Evolutionary conservation across 2,329 filamentous ascomycete genomes (phyloP), one percentile per base, ranked within the genome.

Genomic region (Fusarium albidum): DNA sequence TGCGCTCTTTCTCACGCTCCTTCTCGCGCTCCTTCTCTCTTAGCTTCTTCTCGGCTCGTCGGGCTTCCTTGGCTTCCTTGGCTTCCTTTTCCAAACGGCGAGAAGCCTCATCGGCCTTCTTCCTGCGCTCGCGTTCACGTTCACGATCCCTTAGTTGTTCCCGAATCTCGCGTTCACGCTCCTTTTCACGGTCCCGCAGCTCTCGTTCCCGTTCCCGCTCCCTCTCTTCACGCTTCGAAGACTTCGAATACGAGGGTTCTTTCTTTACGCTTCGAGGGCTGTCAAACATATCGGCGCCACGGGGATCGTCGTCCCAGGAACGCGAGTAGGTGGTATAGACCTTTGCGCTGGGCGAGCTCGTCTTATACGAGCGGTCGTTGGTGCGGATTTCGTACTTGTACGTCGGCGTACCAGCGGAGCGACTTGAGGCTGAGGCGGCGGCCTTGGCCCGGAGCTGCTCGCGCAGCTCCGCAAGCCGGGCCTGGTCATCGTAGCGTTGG

Each of bases 401-500:
- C 28, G 64, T 68, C 21, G 69, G 49, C 11, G 79, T 70, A 15
- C 77, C 71, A 35, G 57, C 77, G 76, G n/a, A 47, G 45, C 58
- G 54, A 52, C 49, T 47, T 38, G 78, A 71, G 7, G 75, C 75
- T 1, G 80, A 76, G 4, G 73, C 71, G 52, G 77, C 77, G 55
- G 75, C 66, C 65, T 78, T 75, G 59, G 71, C 71, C 65, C 76
- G 66, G 59, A 77, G 68, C 63, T 83, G 75, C 72, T 83, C 85
- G 69, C 82, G 82, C 66, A 91, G 75, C 69, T 88, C 84, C 43
- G 83, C 84, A 57, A 93, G 73, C 66, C 81, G 85, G 57, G 89
- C 79, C 69, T 88, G 83, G 45, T 92, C 86, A 74, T 98, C 92
- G 73, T 97, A 96, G 63, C 87, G 86, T 52, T 79, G 75, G 54